Base-by-base conservation (phyloP, 495 filamentous ascomycete genomes). In the Penicillium nucicola region DNA sequence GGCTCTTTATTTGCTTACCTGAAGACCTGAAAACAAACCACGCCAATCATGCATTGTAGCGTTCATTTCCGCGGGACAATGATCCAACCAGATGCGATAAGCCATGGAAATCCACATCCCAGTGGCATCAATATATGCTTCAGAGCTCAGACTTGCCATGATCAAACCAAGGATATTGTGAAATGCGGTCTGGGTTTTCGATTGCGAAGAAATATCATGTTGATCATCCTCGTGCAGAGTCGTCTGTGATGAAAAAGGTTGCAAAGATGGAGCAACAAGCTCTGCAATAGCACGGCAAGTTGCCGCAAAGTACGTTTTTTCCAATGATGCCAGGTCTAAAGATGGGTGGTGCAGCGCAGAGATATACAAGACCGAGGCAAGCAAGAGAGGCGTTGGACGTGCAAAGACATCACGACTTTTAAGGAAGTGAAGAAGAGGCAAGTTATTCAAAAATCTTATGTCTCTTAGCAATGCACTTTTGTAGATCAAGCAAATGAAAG, bases 61-160 rank as follows among this genome's bases (percentile, higher is more conserved):
- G 39, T 62, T 46, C 31, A 59, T 18, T 17, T 65, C 54, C 20
- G 45, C 30, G 15, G 62, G 61, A 31, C 61, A 69, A 48, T 63
- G 48, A 34, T 71, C 67, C 0, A 71, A 60, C 50, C 64, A 58
- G 4, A 74, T 57, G 13, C 70, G 65, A 42, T 74, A 74, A 2
- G 67, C 68, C 38, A 71, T 67, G 12, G 70, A 66, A 28, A 74
- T 74, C 70, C 70, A 74, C 14, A 58, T 56, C 1, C 66, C 70
- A 1, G 70, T 69, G 0, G 68, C 52, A 41, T 66, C 58, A 36
- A 70, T 56, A 38, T 65, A 70, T 12, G 65, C 70, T 45, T 74
- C 70, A 0, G 65, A 71, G 42, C 64, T 68, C 23, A 74, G 50
- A 30, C 68, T 69, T 15, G 70, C 70, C 59, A 74, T 70, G n/a